Base-by-base conservation (phyloP, 352 stramenopile species). In the Elongisporangium senticosum region DNA sequence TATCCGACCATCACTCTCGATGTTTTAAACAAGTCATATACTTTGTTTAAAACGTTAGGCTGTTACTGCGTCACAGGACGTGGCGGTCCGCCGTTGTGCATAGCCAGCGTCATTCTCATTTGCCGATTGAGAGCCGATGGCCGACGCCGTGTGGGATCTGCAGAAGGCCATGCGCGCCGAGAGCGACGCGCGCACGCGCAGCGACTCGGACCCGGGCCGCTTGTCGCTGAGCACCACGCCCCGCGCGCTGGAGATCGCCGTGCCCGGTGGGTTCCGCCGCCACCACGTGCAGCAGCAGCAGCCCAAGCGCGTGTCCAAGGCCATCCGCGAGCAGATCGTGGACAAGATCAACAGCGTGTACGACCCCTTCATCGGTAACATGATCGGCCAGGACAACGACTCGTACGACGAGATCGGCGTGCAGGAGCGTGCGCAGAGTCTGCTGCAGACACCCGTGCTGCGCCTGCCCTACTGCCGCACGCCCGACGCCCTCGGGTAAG, bases 351-450 rank as follows among this genome's bases (percentile, higher is more conserved):
- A 79, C 53, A 77, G 67, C 53, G 82, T 92, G 53, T 93, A 93
- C 72, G 77, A 93, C 55, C 82, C 82, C 37, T 90, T 93, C 57
- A 93, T 93, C 55, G 79, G 78, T 55, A 90, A 65, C 59, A 90
- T 92, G 52, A 59, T 93, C 26, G 87, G 79, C 52, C 84, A 93
- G 53, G 83, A 91, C 69, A 90, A 90, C 63, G 84, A 93, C 63
- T 59, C 75, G 37, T 93, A 84, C 64, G 82, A 91, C 56, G 76
- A 88, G 57, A 77, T 93, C 63, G 73, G 72, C 28, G 74, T 86
- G 6, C 62, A 89, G 22, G 76, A 90, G 49, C 80, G 82, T 10
- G 79, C 71, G 10, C 58, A 77, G 47, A 93, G 72, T 57, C 56
- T 93, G 56, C 69, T 93, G 20, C 68, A 88, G 63, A 93, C 84